A percentile compares a stretch with the other conserved stretches of the same genome.
These are phyloP conservation scores for Dalbergia cultrata DNA, from an alignment of 306 rosid species.

Conservation along the genomic window DNA sequence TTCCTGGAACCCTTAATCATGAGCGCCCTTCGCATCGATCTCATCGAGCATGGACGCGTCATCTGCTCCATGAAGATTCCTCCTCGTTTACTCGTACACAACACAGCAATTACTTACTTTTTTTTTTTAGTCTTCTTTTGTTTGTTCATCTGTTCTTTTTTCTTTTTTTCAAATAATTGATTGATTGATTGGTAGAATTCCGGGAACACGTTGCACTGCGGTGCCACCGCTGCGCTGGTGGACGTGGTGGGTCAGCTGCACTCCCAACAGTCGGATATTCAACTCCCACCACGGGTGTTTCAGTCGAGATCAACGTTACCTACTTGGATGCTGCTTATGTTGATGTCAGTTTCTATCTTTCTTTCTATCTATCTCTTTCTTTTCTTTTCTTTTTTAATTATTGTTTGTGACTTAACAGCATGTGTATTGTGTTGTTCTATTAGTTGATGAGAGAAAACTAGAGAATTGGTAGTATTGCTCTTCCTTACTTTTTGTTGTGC, in stretches of 20 bases:
- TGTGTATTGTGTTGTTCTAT: too few species aligned
- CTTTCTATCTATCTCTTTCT: not conserved
- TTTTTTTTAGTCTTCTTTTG: not conserved
- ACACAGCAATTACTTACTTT: too few species aligned
- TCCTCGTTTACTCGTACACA: slow-evolving; percentile 62
- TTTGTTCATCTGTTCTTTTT: not conserved
- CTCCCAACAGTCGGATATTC: slow-evolving; percentile 57
- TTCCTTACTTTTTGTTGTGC: too few species aligned
- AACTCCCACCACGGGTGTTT: slow-evolving; percentile 59
- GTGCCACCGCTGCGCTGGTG: slow-evolving; percentile 85
- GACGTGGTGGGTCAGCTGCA: slow-evolving; percentile 80
- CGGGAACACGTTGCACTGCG: slow-evolving; percentile 82
- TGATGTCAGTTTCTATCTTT: slow-evolving; percentile 55
- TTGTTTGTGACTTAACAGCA: too few species aligned
- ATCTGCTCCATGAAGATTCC: slow-evolving; percentile 76
- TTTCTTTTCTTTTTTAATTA: not conserved
- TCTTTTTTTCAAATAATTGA: not conserved
- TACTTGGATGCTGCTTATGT: slow-evolving; percentile 85
- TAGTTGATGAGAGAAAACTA: too few species aligned
- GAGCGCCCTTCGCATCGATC: slow-evolving; percentile 61
- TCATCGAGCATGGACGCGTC: slow-evolving; percentile 70
- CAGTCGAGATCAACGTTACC: slow-evolving; percentile 83
- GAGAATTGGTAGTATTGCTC: too few species aligned
- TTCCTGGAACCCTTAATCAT: slow-evolving; percentile 66
- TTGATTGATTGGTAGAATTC: slow-evolving; percentile 56